Base-by-base conservation (phyloP, 1,284 basidiomycete genomes). In the Meira nashicola region DNA sequence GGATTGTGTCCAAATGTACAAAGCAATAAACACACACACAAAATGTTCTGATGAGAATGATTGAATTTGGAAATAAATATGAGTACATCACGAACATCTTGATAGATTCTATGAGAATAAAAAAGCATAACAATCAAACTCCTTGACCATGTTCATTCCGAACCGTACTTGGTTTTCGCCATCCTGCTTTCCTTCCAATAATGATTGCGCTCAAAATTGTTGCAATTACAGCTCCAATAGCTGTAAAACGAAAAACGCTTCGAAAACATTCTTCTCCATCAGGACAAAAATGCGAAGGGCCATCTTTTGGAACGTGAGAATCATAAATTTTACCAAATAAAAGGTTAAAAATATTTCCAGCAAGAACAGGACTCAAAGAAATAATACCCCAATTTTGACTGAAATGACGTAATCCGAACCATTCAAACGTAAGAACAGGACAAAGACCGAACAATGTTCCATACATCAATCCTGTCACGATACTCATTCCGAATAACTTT, bases 361-460 rank as follows among this genome's bases (percentile, higher is more conserved):
- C 89, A 1, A 92, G 52, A 59, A 91, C 83, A 1, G 92, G 90
- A 0, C 87, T 84, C 17, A 92, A 79, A 7, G 85, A 85, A 28
- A 88, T 82, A 73, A 85, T 89, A 15, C 92, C 92, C 86, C 86
- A 92, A 77, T 93, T 94, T 79, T 91, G 87, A 2, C 86, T 86
- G 70, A 89, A 86, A 69, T 87, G 86, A 85, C 86, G 80, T 74
- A 91, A 81, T 6, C 91, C 90, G 68, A 92, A 93, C 88, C 88
- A 91, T 68, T 92, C 91, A 25, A 92, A 84, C 37, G 85, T 82
- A 25, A 92, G 82, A 38, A 87, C 87, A 0, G 90, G 89, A 69
- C 84, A 83, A 14, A 89, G 80, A 4, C 89, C 89, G 70, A 90
- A 92, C 56, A 89, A 80, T 28, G 84, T 84, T 1, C 90, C 90